These are phyloP conservation scores for Gossypium herbaceum DNA, from an alignment of 345 rosid genomes.

Conservation along the genomic window DNA sequence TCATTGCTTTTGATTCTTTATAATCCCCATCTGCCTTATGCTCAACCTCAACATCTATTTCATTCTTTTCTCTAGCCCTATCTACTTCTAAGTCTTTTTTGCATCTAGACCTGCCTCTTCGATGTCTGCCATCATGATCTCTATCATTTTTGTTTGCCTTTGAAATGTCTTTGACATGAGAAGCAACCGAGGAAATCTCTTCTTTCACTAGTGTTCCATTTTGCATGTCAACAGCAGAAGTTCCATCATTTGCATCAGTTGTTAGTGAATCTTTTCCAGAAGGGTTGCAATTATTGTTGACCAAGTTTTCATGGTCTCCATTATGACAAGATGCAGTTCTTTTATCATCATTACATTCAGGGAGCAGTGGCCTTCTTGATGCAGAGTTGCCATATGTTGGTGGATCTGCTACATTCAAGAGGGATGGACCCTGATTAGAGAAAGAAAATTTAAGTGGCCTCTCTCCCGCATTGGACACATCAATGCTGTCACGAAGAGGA, in stretches of 20 bases:
- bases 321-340: constrained; percentile 35
- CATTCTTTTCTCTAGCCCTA: constrained; percentile 26
- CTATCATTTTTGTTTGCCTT: constrained; percentile 27
- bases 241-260: constrained; percentile 40
- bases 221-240: constrained; percentile 44
- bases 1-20: constrained; percentile 49
- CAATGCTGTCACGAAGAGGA: constrained; percentile 57
- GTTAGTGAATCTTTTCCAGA: constrained; percentile 32
- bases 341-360: constrained; percentile 44
- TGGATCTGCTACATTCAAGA: constrained; percentile 29
- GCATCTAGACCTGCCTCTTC: constrained; percentile 39
- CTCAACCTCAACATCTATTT: constrained; percentile 42
- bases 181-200: constrained; percentile 42
- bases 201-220: constrained; percentile 35
- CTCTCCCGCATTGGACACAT: constrained; percentile 34
- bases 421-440: constrained; percentile 32
- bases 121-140: constrained; percentile 32
- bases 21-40: constrained; percentile 40
- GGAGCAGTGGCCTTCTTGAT: constrained; percentile 17
- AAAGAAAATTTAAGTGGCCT: constrained; percentile 31
- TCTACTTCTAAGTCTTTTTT: constrained; percentile 36
- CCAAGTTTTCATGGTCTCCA: constrained; percentile 33
- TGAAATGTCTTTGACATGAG: constrained; percentile 32
- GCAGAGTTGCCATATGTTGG: constrained; percentile 31
- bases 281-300: constrained; percentile 28